Conservation (phyloP, 139 green algal genomes). For the Nannochloris sp. region DNA sequence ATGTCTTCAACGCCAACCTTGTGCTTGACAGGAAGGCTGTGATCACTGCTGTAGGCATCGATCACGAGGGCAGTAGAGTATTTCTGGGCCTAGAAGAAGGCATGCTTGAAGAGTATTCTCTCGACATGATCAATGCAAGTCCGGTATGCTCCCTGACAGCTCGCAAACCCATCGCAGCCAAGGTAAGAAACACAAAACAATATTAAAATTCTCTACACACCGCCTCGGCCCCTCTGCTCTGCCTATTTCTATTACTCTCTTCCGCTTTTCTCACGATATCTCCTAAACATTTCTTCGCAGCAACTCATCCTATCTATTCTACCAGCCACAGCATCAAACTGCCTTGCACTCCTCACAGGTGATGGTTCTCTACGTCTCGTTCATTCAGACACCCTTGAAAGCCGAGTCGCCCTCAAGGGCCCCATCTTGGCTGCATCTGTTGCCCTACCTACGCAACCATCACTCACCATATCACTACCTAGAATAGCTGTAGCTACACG, state of each 20-base stretch:
- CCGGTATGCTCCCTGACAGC: constrained; percentile 19
- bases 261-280: background rate
- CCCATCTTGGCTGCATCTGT: background rate
- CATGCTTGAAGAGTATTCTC: constrained; percentile 36
- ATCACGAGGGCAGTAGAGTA: constrained; percentile 3
- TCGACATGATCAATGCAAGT: background rate
- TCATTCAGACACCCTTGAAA: background rate
- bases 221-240: background rate
- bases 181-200: constrained; percentile 16
- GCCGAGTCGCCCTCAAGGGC: background rate
- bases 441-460: background rate
- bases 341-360: background rate
- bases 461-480: background rate
- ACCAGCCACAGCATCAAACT: background rate
- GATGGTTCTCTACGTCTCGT: background rate
- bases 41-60: constrained; percentile 29
- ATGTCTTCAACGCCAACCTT: background rate
- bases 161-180: constrained; percentile 32
- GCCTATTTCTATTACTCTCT: background rate
- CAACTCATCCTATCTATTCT: background rate
- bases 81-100: constrained; percentile 45
- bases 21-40: background rate
- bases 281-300: background rate
- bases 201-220: background rate
- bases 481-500: background rate